Base-by-base conservation (phyloP, 2,329 filamentous ascomycete genomes). In the Fusarium sulawesiense region DNA sequence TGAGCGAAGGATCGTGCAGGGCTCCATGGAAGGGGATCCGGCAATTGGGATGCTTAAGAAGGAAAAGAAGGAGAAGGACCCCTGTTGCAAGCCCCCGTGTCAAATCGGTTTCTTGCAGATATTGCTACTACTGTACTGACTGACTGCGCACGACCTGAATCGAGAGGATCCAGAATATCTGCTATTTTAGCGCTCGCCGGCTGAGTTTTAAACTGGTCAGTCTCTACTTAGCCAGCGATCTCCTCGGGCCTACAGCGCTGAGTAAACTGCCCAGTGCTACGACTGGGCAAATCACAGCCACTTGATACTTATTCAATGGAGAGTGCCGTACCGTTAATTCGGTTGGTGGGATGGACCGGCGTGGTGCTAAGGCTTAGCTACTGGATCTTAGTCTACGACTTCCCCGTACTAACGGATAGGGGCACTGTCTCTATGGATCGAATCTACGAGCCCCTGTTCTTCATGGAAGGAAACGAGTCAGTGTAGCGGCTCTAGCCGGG, bases 21-120 rank as follows among this genome's bases (percentile, higher is more conserved):
- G 49, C 16, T 27, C 20, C 13, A 13, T 29, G n/a, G 25, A 53
- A 53, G 10, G 11, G n/a, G 48, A 45, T 34, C 32, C 49, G 49
- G 49, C 49, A 53, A 29, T 53, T 53, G 49, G 27, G 18, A 40
- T 27, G 21, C 37, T 53, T 53, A 53, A 53, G 34, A 53, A 12
- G 23, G 16, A 42, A 53, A 53, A n/a, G 9, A 53, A 29, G 32
- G 23, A 42, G 10, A n/a, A 42, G 30, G 37, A 25, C 48, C 32
- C 49, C 49, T 42, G 49, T 9, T 16, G 9, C n/a, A 29, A n/a
- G 11, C n/a, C 23, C 20, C 49, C 49, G 23, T 41, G 18, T 25
- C 9, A 53, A 14, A 53, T 53, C 23, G 34, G 49, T 25, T 12
- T 14, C n/a, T 25, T 42, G 49, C 34, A 53, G 49, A 53, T 53